phyloP scores from a whole-genome alignment of 2,329 filamentous ascomycete species.

The Coniochaeta prunicola region DNA sequence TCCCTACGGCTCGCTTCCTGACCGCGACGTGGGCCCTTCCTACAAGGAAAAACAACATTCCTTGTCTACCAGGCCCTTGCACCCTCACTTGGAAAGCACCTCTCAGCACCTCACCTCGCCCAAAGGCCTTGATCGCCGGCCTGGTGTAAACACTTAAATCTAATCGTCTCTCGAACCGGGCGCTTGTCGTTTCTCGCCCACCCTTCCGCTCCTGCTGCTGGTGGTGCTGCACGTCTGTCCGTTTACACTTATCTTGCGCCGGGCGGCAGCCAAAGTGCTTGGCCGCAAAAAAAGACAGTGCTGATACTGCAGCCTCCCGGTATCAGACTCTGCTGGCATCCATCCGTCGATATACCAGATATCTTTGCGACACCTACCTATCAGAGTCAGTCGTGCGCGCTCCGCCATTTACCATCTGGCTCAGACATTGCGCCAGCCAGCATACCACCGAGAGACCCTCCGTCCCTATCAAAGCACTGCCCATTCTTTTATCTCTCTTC shows the following conservation, averaged over 20 bases:
- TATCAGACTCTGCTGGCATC: not conserved
- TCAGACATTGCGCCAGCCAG: not conserved
- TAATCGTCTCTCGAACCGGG: not conserved
- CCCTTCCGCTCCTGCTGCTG: not conserved
- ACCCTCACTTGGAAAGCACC: not conserved
- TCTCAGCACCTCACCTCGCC: not conserved
- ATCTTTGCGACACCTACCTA: conserved; percentile 2
- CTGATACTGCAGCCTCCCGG: conserved; percentile 1
- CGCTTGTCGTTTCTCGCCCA: not conserved
- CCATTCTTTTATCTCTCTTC: not conserved
- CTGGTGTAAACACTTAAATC: not conserved
- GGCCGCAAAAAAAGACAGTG: not conserved
- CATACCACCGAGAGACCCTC: not conserved
- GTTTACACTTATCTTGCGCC: not conserved
- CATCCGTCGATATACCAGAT: not conserved
- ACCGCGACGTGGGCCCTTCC: not conserved
- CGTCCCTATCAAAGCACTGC: not conserved
- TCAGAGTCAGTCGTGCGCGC: not conserved
- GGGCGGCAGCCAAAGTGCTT: not conserved
- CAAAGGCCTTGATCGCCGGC: not conserved
- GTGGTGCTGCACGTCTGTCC: not conserved
- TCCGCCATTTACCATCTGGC: conserved; percentile 1
- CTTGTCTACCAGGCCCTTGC: not conserved
- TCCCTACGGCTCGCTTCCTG: not conserved
- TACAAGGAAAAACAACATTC: not conserved